A percentile compares a stretch with the other conserved stretches of the same genome.
phyloP scores from a whole-genome alignment of 2,329 filamentous ascomycete genomes.

The Coniochaeta ligniaria region DNA sequence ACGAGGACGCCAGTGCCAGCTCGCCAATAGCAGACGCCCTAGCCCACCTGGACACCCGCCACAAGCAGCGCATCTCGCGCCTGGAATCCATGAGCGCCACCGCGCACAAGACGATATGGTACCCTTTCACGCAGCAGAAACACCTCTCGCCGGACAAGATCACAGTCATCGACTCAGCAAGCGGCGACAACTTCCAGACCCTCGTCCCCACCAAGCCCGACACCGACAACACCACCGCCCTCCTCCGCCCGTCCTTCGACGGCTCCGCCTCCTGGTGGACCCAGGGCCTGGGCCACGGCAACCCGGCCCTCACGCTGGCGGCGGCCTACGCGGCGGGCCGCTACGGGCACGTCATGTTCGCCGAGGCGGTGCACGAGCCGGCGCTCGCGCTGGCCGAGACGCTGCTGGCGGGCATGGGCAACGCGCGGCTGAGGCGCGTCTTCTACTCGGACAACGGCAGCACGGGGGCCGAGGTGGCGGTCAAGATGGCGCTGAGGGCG shows the following conservation, averaged over 20 bases:
- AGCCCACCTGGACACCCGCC: constrained; percentile 41
- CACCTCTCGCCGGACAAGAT: constrained; percentile 55
- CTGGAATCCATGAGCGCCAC: constrained; percentile 54
- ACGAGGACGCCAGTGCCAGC: constrained; percentile 28
- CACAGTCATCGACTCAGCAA: constrained; percentile 70
- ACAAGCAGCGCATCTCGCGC: constrained; percentile 46
- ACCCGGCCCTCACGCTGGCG: constrained; percentile 61
- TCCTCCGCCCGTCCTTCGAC: constrained; percentile 65
- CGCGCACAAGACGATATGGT: constrained; percentile 68
- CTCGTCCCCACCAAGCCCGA: constrained; percentile 7
- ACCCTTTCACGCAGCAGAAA: constrained; percentile 79
- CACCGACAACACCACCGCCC: constrained; percentile 13
- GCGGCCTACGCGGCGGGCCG: constrained; percentile 76
- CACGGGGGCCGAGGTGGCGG: constrained; percentile 74
- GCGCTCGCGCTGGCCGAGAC: constrained; percentile 62
- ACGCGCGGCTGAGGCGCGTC: constrained; percentile 59
- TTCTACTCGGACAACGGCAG: constrained; percentile 84
- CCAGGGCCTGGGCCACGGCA: constrained; percentile 76
- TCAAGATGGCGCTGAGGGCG: constrained; percentile 78
- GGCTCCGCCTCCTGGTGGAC: constrained; percentile 91
- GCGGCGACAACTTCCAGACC: constrained; percentile 72
- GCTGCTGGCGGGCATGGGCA: constrained; percentile 52
- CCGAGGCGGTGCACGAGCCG: constrained; percentile 70
- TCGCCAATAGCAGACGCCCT: constrained; percentile 27
- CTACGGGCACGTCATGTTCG: constrained; percentile 87